Base-by-base conservation (phyloP, 306 rosid species). In the Cicer arietinum region DNA sequence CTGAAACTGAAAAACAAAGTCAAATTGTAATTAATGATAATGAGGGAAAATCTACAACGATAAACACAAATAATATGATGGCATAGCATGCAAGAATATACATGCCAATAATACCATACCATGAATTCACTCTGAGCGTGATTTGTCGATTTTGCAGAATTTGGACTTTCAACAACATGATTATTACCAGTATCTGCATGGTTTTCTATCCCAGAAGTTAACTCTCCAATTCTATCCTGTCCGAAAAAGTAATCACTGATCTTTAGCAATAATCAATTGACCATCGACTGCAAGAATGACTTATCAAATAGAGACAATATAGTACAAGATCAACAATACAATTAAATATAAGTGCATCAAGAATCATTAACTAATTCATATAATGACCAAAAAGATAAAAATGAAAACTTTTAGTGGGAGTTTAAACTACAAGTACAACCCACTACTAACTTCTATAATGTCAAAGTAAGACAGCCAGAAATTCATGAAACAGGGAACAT, bases 201-300 rank as follows among this genome's bases (percentile, higher is more conserved):
- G 51, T 30, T 79, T 70, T 84, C 86, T 61, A 66, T 77, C 50
- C 77, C 77, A 8, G 94, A 79, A 61, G 77, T 71, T 84, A 88
- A 75, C 82, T 90, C 90, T 79, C 87, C 85, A 73, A 90, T 86
- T 87, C 86, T 88, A 79, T 94, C 96, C 96, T 91, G 94, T 57
- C 62, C 82, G 18, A 74, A 61, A 45, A 41, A 67, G 61, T 37
- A 80, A 53, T 10, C 57, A 44, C 65, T 37, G 37, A 71, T 63
- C 25, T 72, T 76, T 66, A 45, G 56, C 56, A 64, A 47, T 44
- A 71, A 75, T 20, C 73, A 67, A 69, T 59, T 40, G 61, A 39
- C 56, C 67, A 74, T 52, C 62, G 40, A 61, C 59, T 51, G 6
- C 30, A 39, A 37, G 12, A 76, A 8, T 6, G 25, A 76, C 30